These are phyloP conservation scores for Pseudocercospora fijiensis DNA, from an alignment of 2,329 filamentous ascomycete genomes.

Conservation along the genomic window DNA sequence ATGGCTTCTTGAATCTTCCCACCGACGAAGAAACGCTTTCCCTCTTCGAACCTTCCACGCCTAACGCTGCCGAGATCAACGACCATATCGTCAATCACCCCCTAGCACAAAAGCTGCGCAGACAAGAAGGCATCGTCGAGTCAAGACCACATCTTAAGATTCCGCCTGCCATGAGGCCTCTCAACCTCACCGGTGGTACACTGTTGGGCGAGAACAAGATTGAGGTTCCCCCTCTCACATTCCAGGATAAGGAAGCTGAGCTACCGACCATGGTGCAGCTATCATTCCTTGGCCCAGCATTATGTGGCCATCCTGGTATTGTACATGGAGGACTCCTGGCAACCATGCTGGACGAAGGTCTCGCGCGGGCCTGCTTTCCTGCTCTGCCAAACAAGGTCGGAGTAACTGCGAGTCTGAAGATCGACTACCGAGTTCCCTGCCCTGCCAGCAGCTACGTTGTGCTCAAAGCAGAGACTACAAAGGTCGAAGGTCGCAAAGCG, in stretches of 20 bases:
- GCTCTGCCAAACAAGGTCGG: constrained; percentile 82
- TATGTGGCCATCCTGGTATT: constrained; percentile 88
- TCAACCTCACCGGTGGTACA: constrained; percentile 80
- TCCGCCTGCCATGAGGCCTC: constrained; percentile 64
- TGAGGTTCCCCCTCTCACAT: constrained; percentile 76
- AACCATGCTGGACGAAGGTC: constrained; percentile 87
- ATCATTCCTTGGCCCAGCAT: constrained; percentile 71
- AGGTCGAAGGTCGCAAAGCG: constrained; percentile 88
- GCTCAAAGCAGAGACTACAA: constrained; percentile 73
- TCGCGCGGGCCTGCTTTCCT: constrained; percentile 83
- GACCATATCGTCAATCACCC: constrained; percentile 73
- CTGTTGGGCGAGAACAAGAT: constrained; percentile 73
- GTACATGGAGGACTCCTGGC: constrained; percentile 88
- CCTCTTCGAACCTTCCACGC: constrained; percentile 61
- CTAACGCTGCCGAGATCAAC: constrained; percentile 60
- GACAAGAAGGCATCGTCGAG: constrained; percentile 66
- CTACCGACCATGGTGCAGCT: constrained; percentile 63
- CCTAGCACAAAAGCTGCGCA: constrained; percentile 67
- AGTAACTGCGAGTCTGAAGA: constrained; percentile 80
- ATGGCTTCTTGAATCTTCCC: constrained; percentile 54
- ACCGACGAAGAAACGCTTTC: constrained; percentile 71
- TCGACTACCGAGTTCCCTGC: constrained; percentile 79
- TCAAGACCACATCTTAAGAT: constrained; percentile 86
- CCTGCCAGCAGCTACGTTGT: constrained; percentile 74
- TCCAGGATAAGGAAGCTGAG: constrained; percentile 61